Base-by-base conservation (phyloP, 768 basidiomycete species). In the Tephrocybe sp. region DNA sequence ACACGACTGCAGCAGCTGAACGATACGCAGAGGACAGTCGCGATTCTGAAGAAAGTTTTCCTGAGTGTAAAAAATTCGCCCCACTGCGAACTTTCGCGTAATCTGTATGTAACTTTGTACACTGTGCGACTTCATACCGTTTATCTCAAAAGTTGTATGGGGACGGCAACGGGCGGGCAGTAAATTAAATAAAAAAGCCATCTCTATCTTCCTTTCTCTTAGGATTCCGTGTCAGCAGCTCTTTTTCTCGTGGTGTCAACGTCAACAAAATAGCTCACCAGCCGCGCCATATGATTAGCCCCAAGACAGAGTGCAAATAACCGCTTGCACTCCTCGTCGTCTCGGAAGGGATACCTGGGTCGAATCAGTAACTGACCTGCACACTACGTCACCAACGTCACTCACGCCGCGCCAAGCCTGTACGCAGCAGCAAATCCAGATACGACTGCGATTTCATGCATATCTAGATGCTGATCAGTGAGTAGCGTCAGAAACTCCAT, bases 371-470 rank as follows among this genome's bases (percentile, higher is more conserved):
- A 11, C 32, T 19, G n/a, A 37, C 34, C 34, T n/a, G 36, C 32
- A 16, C 12, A 37, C 5, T 19, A 12, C 18, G 5, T n/a, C 16
- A 5, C 18, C 5, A 8, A 8, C n/a, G 44, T 19, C 25, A 58
- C 62, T 36, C 61, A 72, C 64, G 60, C 42, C 8, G 71, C 69
- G n/a, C 70, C 70, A 9, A 73, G 58, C 40, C 59, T 59, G 49
- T 72, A 72, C 13, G 70, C 71, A 18, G 69, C 71, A 8, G 65
- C 66, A 35, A 73, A 62, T 4, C 71, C 70, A 6, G 70, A 72
- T 4, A 66, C 64, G n/a, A 73, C 64, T 2, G 65, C 71, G 27
- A 71, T 69, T 49, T 71, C 69, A 47, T 71, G 66, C 66, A 69
- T 69, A 50, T 71, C 66, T 66, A 41, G n/a, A n/a, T 11, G 7